Evolutionary conservation across 2,329 filamentous ascomycete genomes (phyloP).

Genomic region (Juglanconis oblonga): DNA sequence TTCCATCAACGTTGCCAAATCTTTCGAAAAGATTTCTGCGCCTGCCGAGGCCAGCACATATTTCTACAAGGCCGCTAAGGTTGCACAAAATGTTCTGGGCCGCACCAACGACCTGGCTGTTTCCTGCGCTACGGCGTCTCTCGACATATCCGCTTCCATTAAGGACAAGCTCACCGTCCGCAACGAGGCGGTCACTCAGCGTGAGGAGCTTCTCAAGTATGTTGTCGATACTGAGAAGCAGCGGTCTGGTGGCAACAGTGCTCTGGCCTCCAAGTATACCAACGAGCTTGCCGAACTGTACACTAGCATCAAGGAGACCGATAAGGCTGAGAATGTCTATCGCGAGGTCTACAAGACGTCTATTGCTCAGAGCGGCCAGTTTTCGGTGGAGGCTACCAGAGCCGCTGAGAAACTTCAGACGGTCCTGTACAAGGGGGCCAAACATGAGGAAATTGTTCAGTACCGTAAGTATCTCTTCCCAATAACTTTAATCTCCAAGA

Average conservation of each 20-base stretch:
- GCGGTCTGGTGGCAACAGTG: slow-evolving; percentile 15
- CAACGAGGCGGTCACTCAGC: slow-evolving; percentile 17
- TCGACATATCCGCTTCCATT: slow-evolving; percentile 13
- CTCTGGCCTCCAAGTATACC: slow-evolving; percentile 18
- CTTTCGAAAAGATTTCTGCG: slow-evolving; percentile 16
- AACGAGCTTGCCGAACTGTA: slow-evolving; percentile 21
- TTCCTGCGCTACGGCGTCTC: slow-evolving; percentile 12
- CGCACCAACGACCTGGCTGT: slow-evolving; percentile 17
- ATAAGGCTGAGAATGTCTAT: slow-evolving; percentile 18
- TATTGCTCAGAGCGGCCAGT: slow-evolving; percentile 15
- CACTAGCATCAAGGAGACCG: slow-evolving; percentile 18
- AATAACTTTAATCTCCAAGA: background rate
- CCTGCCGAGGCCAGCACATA: slow-evolving; percentile 18
- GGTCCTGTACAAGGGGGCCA: slow-evolving; percentile 16
- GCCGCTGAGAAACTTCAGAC: slow-evolving; percentile 19
- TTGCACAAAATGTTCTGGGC: slow-evolving; percentile 15
- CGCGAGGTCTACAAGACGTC: slow-evolving; percentile 17
- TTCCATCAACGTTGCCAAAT: slow-evolving; percentile 17
- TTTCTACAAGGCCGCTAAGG: slow-evolving; percentile 18
- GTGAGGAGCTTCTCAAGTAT: slow-evolving; percentile 20
- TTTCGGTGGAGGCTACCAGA: slow-evolving; percentile 13
- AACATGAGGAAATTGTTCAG: slow-evolving; percentile 19
- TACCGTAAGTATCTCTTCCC: slow-evolving; percentile 11
- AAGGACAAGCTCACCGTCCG: slow-evolving; percentile 16
- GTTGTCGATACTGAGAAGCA: slow-evolving; percentile 20